Evolutionary conservation across 2,329 filamentous ascomycete species (phyloP).

Genomic region (Emericellopsis cladophorae): DNA sequence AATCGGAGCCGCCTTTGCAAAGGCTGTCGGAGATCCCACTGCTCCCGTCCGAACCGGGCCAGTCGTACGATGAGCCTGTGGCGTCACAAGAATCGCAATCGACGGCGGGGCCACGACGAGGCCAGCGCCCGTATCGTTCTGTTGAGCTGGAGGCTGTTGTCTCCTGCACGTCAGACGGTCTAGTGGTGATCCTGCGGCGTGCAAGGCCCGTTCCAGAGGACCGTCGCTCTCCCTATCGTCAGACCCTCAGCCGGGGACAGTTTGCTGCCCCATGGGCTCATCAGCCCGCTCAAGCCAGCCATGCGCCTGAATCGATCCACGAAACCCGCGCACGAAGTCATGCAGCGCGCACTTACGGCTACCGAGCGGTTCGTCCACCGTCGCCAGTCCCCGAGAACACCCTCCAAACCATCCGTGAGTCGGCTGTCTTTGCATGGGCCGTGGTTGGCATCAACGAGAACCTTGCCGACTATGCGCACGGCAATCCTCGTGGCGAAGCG

Average conservation of each 20-base stretch:
- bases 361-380: too few species aligned
- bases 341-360: too few species aligned
- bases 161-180: constrained; percentile 77
- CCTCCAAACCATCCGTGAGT: constrained; percentile 71
- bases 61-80: background rate
- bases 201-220: constrained; percentile 59
- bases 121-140: constrained; percentile 18
- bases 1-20: background rate
- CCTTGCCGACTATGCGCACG: constrained; percentile 50
- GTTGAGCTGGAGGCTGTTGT: constrained; percentile 82
- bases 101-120: background rate
- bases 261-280: constrained; percentile 73
- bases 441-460: constrained; percentile 69
- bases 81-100: too few species aligned
- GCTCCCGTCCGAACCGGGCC: background rate
- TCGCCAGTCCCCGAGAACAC: constrained; percentile 31
- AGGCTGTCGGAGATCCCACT: background rate
- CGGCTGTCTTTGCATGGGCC: constrained; percentile 81
- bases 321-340: too few species aligned
- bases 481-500: constrained; percentile 49
- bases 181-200: constrained; percentile 68
- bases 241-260: constrained; percentile 46
- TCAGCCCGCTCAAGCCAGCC: constrained; percentile 44
- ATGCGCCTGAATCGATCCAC: constrained; percentile 4
- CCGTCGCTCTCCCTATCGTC: constrained; percentile 31